These are phyloP conservation scores for Mesembryanthemum crystallinum DNA, from an alignment of 148 eudicot species.

Conservation along the genomic window DNA sequence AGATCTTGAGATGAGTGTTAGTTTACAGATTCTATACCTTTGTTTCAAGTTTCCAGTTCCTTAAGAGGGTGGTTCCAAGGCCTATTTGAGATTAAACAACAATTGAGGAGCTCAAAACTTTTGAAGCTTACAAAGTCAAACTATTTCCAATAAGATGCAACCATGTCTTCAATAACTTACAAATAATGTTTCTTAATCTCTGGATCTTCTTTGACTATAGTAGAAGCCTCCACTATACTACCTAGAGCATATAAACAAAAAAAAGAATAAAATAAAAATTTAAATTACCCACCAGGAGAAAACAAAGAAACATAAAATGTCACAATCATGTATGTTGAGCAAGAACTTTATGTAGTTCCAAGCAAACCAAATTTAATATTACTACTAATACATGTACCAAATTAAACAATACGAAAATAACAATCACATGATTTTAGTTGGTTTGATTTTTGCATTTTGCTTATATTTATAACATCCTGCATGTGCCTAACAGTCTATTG, in stretches of 20 bases:
- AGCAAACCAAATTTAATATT: not conserved
- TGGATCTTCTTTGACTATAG: constrained; percentile 30
- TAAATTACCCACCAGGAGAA: not conserved
- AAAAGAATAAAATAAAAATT: not conserved
- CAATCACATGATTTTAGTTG: constrained; percentile 24
- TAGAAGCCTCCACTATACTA: not conserved
- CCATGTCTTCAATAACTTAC: not conserved
- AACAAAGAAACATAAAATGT: constrained; percentile 6
- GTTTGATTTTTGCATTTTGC: not conserved
- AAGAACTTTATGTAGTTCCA: constrained; percentile 6
- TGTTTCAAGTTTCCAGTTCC: constrained; percentile 6
- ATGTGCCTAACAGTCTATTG: constrained; percentile 19
- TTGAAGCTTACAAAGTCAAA: constrained; percentile 26
- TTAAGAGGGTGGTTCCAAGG: constrained; percentile 14
- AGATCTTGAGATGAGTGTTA: constrained; percentile 37
- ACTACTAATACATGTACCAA: constrained; percentile 5
- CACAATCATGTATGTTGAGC: not conserved
- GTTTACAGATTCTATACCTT: not conserved
- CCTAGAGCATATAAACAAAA: not conserved
- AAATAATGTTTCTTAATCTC: constrained; percentile 14
- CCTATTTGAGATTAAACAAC: constrained; percentile 4
- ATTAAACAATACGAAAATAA: constrained; percentile 19
- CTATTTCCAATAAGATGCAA: constrained; percentile 20
- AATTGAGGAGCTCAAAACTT: constrained; percentile 32
- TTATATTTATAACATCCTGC: not conserved